Conservation (phyloP, 2,329 filamentous ascomycete species). For the Xylaria hypoxylon region DNA sequence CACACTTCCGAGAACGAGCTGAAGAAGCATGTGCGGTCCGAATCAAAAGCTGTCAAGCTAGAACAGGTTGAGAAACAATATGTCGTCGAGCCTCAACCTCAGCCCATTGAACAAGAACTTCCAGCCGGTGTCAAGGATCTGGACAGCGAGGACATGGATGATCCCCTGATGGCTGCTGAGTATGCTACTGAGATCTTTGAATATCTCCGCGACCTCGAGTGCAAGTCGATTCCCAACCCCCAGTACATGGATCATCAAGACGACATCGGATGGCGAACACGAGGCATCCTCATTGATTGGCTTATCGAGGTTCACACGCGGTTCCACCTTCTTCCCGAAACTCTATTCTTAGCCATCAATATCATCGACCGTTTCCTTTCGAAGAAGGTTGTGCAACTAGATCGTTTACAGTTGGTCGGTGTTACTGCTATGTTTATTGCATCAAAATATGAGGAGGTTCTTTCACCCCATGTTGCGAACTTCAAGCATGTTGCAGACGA, state of each 20-base stretch:
- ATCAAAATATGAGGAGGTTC: slow-evolving; percentile 97
- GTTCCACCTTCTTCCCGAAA: slow-evolving; percentile 95
- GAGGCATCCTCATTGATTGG: slow-evolving; percentile 97
- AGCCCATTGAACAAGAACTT: slow-evolving; percentile 47
- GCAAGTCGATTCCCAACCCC: slow-evolving; percentile 82
- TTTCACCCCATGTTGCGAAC: slow-evolving; percentile 96
- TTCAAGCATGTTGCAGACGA: slow-evolving; percentile 98
- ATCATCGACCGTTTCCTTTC: slow-evolving; percentile 98
- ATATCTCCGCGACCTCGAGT: slow-evolving; percentile 89
- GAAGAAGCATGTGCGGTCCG: slow-evolving; percentile 57
- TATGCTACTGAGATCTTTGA: slow-evolving; percentile 98
- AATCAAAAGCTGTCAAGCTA: slow-evolving; percentile 47
- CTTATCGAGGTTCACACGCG: slow-evolving; percentile 97
- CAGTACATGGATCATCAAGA: slow-evolving; percentile 96
- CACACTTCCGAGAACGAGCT: slow-evolving; percentile 64
- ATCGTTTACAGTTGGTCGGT: slow-evolving; percentile 94
- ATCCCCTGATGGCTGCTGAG: slow-evolving; percentile 97
- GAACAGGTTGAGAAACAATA: slow-evolving; percentile 49
- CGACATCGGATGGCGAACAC: slow-evolving; percentile 98
- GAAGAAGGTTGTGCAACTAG: slow-evolving; percentile 92
- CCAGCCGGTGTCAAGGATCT: slow-evolving; percentile 69
- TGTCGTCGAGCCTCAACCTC: slow-evolving; percentile 43
- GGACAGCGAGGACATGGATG: slow-evolving; percentile 88
- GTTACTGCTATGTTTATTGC: slow-evolving; percentile 99
- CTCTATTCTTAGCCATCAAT: slow-evolving; percentile 95